A percentile compares a stretch with the other conserved stretches of the same genome.
These are phyloP conservation scores for Echeveria elegans DNA, from an alignment of 164 flowering plant genomes.

Conservation along the genomic window DNA sequence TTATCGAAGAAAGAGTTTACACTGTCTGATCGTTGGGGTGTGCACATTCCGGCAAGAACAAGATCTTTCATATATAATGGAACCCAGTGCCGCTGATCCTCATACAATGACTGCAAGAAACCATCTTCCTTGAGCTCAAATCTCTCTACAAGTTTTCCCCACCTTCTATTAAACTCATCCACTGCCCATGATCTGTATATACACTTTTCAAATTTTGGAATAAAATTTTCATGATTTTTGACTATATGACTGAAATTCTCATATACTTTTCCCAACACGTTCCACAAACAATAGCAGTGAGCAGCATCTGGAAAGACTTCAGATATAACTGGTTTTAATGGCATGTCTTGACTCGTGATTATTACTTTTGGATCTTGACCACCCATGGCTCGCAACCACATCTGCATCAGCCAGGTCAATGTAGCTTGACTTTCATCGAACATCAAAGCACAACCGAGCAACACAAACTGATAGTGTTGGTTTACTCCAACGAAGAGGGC, in stretches of 20 bases:
- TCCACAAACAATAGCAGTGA: background rate
- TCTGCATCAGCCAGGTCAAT: background rate
- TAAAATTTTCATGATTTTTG: conserved; percentile 6
- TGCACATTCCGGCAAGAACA: conserved; percentile 6
- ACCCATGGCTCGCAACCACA: conserved; percentile 7
- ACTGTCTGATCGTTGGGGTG: conserved; percentile 8
- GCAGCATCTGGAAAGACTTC: conserved; percentile 3
- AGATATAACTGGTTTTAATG: background rate
- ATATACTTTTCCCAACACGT: background rate
- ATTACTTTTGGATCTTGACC: conserved; percentile 8
- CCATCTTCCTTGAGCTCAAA: conserved; percentile 7
- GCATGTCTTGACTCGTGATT: background rate
- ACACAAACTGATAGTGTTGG: conserved; percentile 3
- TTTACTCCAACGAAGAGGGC: conserved; percentile 8
- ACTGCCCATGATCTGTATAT: conserved; percentile 6
- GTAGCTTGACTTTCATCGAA: conserved; percentile 3
- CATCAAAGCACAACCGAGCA: conserved; percentile 9
- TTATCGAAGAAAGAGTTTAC: conserved; percentile 8
- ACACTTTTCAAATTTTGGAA: conserved; percentile 5
- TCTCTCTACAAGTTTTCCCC: conserved; percentile 5
- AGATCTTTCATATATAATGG: conserved; percentile 1
- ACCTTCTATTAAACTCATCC: conserved; percentile 9
- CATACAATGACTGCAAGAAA: conserved; percentile 7
- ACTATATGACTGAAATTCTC: conserved; percentile 1
- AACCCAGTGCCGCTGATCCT: conserved; percentile 6